A percentile compares a stretch with the other conserved stretches of the same genome.
These are phyloP conservation scores for Scutellaria barbata DNA, from an alignment of 257 asterid species.

Conservation along the genomic window DNA sequence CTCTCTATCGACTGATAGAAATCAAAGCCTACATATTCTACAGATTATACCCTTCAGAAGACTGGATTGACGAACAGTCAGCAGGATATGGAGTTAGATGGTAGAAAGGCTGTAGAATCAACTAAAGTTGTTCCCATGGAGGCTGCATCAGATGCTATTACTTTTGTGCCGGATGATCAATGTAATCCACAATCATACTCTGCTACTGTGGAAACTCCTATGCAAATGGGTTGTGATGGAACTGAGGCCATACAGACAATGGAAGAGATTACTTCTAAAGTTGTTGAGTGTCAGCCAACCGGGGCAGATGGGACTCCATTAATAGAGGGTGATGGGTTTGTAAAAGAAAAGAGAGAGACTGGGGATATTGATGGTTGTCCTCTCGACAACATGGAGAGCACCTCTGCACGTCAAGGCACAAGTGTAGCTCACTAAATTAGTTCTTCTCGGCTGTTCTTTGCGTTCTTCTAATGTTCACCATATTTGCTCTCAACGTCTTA, in stretches of 20 bases:
- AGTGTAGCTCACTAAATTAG: too few relatives aligned
- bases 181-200: constrained; percentile 41
- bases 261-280: constrained; percentile 49
- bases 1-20: constrained; percentile 37
- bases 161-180: constrained; percentile 49
- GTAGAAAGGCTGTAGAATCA: constrained; percentile 54
- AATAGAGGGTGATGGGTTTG: constrained; percentile 40
- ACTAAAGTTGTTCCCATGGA: constrained; percentile 40
- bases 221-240: constrained; percentile 45
- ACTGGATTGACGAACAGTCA: constrained; percentile 43
- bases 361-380: constrained; percentile 44
- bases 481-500: too few relatives aligned
- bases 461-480: too few relatives aligned
- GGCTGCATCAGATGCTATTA: constrained; percentile 46
- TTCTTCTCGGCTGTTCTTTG: too few relatives aligned
- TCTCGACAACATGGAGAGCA: constrained; percentile 39
- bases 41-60: constrained; percentile 41
- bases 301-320: constrained; percentile 41
- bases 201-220: constrained; percentile 43
- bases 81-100: constrained; percentile 52
- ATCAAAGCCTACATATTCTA: constrained; percentile 47
- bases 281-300: constrained; percentile 45
- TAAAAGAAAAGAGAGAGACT: constrained; percentile 48
- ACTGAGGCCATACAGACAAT: constrained; percentile 42
- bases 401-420: constrained; percentile 42